Evolutionary conservation across 2,329 filamentous ascomycete species (phyloP), one percentile per base, ranked within the genome.

Genomic region (Calonectria hongkongensis): DNA sequence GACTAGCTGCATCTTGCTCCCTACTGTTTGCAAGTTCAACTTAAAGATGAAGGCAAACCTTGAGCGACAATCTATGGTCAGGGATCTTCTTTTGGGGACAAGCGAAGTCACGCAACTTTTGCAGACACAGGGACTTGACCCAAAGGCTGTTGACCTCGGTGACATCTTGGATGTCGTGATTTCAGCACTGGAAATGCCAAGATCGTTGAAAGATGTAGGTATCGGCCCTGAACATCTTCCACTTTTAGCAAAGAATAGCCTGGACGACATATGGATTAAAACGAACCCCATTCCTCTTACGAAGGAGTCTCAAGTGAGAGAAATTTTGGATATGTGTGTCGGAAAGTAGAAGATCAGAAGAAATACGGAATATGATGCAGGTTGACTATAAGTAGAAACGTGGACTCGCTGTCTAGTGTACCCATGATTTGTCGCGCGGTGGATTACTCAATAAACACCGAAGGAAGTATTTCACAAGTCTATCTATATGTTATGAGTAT

Each of bases 251-350:
- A 58, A 58, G 3, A 58, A 58, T 33, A 58, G 54, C 18, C 27
- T 58, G 33, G 54, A 58, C 9, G 54, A 58, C 10, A 58, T 58
- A 7, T 58, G 54, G 54, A 58, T 58, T 13, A 58, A 41, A 15
- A 58, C 54, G 2, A 58, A 58, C 25, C 54, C 54, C 3, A 28
- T 58, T 39, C 54, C 54, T 13, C 30, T 58, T 7, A 58, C 54
- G 13, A 33, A 58, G 33, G 54, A 58, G 33, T 21, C 12, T 1
- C 54, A 58, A 15, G 54, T 58, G 21, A 36, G 21, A 21, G 33
- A 58, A 41, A 41, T 58, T 25, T 25, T 58, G n/a, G 30, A 58
- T 2, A 41, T 27, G 33, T 58, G 54, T 21, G 7, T 39, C 41
- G 33, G n/a, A 9, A 41, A 58, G 15, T 58, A 33, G 16, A 36